phyloP scores from a whole-genome alignment of 306 rosid genomes.

The Sophora flavescens region DNA sequence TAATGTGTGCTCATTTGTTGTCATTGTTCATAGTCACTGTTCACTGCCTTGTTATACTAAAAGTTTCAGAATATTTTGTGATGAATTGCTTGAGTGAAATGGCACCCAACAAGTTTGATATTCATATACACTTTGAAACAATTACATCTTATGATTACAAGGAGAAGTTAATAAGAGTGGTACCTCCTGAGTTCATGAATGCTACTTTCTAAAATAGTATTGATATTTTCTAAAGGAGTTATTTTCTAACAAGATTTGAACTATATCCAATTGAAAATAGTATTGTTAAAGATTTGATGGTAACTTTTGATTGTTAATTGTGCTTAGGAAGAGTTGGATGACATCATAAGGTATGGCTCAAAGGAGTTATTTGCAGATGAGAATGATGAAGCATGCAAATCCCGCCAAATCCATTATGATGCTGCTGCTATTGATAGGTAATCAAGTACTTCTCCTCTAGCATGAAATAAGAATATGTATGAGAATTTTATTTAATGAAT shows the following conservation, averaged over 20 bases:
- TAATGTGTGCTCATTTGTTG: slow-evolving; percentile 27
- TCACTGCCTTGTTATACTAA: slow-evolving; percentile 1
- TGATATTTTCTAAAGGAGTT: no score
- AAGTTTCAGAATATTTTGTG: no score
- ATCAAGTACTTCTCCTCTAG: slow-evolving; percentile 18
- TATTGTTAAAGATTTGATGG: slow-evolving; percentile 43
- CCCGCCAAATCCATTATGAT: slow-evolving; percentile 98
- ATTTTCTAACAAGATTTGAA: background rate
- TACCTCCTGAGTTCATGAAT: no score
- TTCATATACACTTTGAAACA: no score
- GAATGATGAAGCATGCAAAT: slow-evolving; percentile 91
- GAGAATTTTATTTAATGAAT: slow-evolving; percentile 37
- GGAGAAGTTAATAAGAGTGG: no score
- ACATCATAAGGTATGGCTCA: slow-evolving; percentile 94
- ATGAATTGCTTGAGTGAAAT: no score
- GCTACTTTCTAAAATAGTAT: no score
- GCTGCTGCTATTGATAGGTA: slow-evolving; percentile 96
- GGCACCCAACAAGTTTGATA: no score
- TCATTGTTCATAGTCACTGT: background rate
- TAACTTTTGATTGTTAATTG: slow-evolving; percentile 44
- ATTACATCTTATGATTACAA: no score
- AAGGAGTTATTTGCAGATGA: slow-evolving; percentile 97
- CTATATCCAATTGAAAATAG: slow-evolving; percentile 22
- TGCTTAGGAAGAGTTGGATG: slow-evolving; percentile 93
- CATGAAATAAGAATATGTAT: slow-evolving; percentile 38